Evolutionary conservation across 345 rosid genomes (phyloP).

Genomic region (Mallotus nudiflorus): DNA sequence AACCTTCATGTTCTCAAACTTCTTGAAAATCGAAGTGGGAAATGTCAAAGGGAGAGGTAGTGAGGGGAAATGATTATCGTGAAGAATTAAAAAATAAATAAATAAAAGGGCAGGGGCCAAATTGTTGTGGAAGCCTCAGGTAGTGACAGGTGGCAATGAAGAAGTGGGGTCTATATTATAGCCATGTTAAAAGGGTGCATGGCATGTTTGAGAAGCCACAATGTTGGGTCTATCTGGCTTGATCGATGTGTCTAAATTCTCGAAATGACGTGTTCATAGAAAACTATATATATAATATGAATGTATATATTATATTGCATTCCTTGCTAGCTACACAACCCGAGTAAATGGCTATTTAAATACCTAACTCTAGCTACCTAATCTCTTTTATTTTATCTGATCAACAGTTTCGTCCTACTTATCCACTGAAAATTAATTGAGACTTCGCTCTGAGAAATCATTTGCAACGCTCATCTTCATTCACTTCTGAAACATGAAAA

Average conservation of each 20-base stretch:
- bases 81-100: conserved; percentile 4
- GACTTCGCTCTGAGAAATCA: too few species aligned
- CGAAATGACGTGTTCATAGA: conserved; percentile 32
- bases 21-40: conserved; percentile 22
- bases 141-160: conserved; percentile 38
- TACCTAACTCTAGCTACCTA: too few species aligned
- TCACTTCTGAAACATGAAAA: too few species aligned
- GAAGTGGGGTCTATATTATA: conserved; percentile 33
- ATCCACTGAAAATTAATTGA: too few species aligned
- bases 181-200: conserved; percentile 32
- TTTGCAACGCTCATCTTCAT: too few species aligned
- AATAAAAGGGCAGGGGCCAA: conserved; percentile 17
- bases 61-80: conserved; percentile 2
- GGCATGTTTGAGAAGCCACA: conserved; percentile 43
- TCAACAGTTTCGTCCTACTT: too few species aligned
- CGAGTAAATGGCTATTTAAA: neutral
- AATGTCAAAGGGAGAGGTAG: conserved; percentile 10
- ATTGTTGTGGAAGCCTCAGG: conserved; percentile 18
- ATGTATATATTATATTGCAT: neutral
- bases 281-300: too few species aligned
- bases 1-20: conserved; percentile 53
- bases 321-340: neutral
- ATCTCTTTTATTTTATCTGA: too few species aligned
- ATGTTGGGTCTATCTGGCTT: conserved; percentile 50
- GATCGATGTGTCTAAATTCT: conserved; percentile 50